Percentiles rank a stretch among this genome's conserved stretches.
phyloP scores from a whole-genome alignment of 2,329 filamentous ascomycete species.

The Lasiodiplodia sp. region DNA sequence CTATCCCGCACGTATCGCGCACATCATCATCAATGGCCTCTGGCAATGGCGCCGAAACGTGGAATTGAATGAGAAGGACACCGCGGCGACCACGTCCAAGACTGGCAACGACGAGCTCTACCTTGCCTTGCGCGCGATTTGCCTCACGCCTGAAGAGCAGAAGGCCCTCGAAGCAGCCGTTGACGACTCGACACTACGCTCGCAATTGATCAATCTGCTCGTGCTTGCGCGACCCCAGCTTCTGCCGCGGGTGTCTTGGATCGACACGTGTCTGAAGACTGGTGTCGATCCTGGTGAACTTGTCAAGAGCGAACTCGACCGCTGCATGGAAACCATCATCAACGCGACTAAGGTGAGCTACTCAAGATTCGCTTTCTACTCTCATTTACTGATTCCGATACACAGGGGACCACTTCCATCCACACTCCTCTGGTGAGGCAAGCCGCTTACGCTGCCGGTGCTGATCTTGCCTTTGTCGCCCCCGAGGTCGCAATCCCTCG shows the following conservation, averaged over 20 bases:
- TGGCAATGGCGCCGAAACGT: constrained; percentile 79
- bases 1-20: constrained; percentile 65
- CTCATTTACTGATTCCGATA: constrained; percentile 33
- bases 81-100: constrained; percentile 70
- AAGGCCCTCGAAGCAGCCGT: constrained; percentile 53
- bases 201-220: constrained; percentile 77
- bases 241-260: constrained; percentile 83
- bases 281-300: constrained; percentile 84
- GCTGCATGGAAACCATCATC: constrained; percentile 73
- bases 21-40: constrained; percentile 72
- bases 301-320: constrained; percentile 67
- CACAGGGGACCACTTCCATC: constrained; percentile 33
- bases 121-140: constrained; percentile 67
- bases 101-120: constrained; percentile 70
- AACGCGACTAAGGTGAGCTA: constrained; percentile 61
- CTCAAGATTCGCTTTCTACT: constrained; percentile 35
- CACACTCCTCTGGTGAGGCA: constrained; percentile 56
- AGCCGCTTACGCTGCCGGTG: constrained; percentile 84
- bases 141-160: constrained; percentile 62
- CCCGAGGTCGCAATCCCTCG: constrained; percentile 80
- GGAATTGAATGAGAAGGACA: constrained; percentile 80
- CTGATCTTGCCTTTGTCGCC: constrained; percentile 91
- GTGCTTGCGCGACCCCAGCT: constrained; percentile 81
- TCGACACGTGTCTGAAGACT: constrained; percentile 81
- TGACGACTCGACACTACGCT: constrained; percentile 62